Base-by-base conservation (phyloP, 805 yeast species). In the Brettanomyces nanus region DNA sequence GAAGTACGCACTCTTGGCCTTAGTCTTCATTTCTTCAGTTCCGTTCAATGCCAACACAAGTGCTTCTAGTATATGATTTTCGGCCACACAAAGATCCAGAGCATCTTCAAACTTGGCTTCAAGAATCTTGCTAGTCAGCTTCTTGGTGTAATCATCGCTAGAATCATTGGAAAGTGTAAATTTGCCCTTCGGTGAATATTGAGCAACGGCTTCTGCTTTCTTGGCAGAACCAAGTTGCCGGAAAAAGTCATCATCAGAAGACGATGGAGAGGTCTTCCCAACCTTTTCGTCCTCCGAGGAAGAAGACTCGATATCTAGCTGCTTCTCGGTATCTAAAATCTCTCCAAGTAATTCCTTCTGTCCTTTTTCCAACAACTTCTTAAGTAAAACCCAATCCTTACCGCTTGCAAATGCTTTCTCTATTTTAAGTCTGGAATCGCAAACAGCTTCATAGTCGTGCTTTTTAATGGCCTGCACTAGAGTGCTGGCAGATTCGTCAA, bases 11-110 rank as follows among this genome's bases (percentile, higher is more conserved):
- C 74, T 70, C 51, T 73, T 77, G 3, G 81, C 96, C 48, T 76
- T 75, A 38, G 73, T 68, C 47, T 83, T 82, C 54, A 80, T 65
- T 4, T 67, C 68, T 15, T 73, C 77, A 14, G 77, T 58, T 3
- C 80, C 85, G 49, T 77, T 76, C 51, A 83, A 61, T 0, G 97
- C 85, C 43, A 92, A 69, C 20, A 89, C 65, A 47, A 89, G 69
- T 3, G 97, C 96, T 56, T 92, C 97, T 18, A 73, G 58, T 18
- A 86, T 59, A 42, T 73, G 71, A 36, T 73, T 81, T 26, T 74
- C 71, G 32, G 75, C 67, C 42, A 92, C 62, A 45, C 90, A 77
- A 19, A 68, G 52, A 25, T 78, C 71, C 10, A 85, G 77, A 1
- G 97, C 96, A 19, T 70, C 65, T 13, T 71, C 72, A 35, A 72